These are phyloP conservation scores for Phoenix dactylifera DNA, from an alignment of 176 grass and related monocot species.

Conservation along the genomic window DNA sequence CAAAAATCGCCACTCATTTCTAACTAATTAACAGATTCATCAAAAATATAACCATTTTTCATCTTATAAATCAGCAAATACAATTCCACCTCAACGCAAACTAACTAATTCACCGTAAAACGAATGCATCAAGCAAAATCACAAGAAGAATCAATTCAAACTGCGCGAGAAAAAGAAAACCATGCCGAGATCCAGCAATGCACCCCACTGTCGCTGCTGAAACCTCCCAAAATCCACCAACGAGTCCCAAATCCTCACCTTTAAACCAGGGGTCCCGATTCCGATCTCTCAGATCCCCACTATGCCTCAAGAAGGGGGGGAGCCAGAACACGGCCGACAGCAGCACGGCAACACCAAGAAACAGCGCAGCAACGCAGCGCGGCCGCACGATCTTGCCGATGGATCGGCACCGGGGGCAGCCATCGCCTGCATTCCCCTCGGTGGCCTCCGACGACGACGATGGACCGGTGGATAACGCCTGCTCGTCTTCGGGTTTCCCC, in stretches of 20 bases:
- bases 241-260: conserved; percentile 34
- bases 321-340: conserved; percentile 68
- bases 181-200: no score
- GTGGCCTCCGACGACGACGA: not conserved
- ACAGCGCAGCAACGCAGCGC: conserved; percentile 49
- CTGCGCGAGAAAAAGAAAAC: no score
- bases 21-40: no score
- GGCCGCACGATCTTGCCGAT: conserved; percentile 23
- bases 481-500: conserved; percentile 21
- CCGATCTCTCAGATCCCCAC: conserved; percentile 3
- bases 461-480: conserved; percentile 10
- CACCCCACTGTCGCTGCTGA: not conserved
- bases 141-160: no score
- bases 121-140: no score
- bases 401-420: conserved; percentile 8
- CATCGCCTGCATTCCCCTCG: not conserved
- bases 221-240: conserved; percentile 8
- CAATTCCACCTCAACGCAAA: no score
- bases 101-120: no score
- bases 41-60: no score
- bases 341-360: conserved; percentile 52
- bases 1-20: no score
- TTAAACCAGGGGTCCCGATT: conserved; percentile 21
- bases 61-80: no score
- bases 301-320: conserved; percentile 41